phyloP scores from a whole-genome alignment of 176 grass and related monocot genomes.

The Carex pumila region DNA sequence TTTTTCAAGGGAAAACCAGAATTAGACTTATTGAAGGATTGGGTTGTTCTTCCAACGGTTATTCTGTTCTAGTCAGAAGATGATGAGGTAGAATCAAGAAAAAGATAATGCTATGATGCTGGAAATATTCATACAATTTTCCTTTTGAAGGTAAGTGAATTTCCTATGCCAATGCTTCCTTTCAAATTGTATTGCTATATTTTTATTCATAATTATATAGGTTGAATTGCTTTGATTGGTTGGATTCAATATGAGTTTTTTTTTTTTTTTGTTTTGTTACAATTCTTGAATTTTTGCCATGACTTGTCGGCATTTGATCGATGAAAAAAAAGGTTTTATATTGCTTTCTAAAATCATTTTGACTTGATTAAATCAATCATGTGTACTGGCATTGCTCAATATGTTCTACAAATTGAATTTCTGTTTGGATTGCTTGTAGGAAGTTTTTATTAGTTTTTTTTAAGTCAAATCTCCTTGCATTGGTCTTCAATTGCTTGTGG shows the following conservation, averaged over 20 bases:
- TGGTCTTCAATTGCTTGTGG: background rate
- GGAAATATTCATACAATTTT: background rate
- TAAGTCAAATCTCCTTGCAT: background rate
- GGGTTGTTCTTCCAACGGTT: background rate
- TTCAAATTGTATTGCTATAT: background rate
- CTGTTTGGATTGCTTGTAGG: background rate
- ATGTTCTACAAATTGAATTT: background rate
- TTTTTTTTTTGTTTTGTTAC: background rate
- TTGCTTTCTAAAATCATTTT: background rate
- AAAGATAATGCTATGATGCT: background rate
- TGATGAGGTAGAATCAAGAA: constrained; percentile 8
- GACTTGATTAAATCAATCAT: background rate
- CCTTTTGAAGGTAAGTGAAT: background rate
- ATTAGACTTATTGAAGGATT: constrained; percentile 11
- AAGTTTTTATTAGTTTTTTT: background rate
- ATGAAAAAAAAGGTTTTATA: background rate
- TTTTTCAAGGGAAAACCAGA: background rate
- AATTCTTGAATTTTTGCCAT: background rate
- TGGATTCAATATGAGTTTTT: background rate
- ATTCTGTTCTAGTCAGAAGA: background rate
- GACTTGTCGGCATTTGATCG: background rate
- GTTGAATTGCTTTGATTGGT: background rate
- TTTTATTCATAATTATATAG: background rate
- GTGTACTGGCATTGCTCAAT: background rate
- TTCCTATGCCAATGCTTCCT: background rate